Evolutionary conservation across 768 basidiomycete species (phyloP), one percentile per base, ranked within the genome.

Genomic region (Mycena rosella): DNA sequence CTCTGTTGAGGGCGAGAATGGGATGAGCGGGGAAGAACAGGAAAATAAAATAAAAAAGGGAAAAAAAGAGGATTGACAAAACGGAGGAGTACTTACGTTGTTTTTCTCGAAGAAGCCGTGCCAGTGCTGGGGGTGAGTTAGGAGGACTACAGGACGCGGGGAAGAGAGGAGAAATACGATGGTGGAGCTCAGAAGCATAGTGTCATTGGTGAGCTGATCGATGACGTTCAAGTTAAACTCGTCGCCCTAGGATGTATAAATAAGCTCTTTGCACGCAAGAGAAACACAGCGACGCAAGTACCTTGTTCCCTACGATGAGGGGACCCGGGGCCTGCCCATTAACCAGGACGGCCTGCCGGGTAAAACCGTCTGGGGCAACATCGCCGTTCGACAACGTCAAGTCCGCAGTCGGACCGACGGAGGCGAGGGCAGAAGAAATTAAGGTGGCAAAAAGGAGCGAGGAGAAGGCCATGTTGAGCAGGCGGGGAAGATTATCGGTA

Each of bases 331-430:
- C 22, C 8, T 22, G 17, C 10, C 68, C 64, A 24, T 62, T 65
- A 0, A 52, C 59, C 11, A 54, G 45, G 22, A 68, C 51, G 5
- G 64, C 63, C 65, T 62, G 61, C 20, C 64, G 57, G 18, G 60
- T 54, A 30, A 67, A 67, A 15, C 69, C 65, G 60, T 67, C 69
- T 3, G 69, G 69, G 9, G 69, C 6, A 24, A 70, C 52, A 7
- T 59, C 56, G 24, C 52, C 65, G 48, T 66, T 59, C 6, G 57
- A 48, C 13, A 70, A 40, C 14, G 65, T 67, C 18, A 70, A n/a
- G 27, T 67, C 65, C 5, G 60, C 69, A 1, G 62, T 64, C 17
- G 69, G 65, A 15, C 69, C 69, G n/a, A 70, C 29, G 24, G 69
- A 54, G 17, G 69, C 69, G 38, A 69, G 48, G 22, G n/a, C 47